phyloP scores from a whole-genome alignment of 805 yeast genomes.

The Candida montana region DNA sequence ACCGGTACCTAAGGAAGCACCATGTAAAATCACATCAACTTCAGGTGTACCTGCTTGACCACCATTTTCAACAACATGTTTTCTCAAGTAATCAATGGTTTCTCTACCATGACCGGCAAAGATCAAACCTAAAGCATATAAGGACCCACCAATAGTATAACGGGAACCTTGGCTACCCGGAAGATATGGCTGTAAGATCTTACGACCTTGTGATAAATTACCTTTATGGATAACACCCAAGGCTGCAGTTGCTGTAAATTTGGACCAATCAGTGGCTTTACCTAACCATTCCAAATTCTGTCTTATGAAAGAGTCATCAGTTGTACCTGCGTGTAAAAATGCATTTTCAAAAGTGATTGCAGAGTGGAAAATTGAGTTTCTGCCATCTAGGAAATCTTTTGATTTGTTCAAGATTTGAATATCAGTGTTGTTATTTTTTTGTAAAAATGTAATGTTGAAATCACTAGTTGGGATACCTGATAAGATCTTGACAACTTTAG shows the following conservation, averaged over 20 bases:
- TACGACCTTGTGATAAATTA: constrained; percentile 83
- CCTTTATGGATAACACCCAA: constrained; percentile 96
- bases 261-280: constrained; percentile 98
- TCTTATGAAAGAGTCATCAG: constrained; percentile 89
- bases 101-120: constrained; percentile 96
- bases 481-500: constrained; percentile 60
- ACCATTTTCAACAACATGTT: constrained; percentile 61
- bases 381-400: constrained; percentile 77
- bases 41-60: constrained; percentile 59
- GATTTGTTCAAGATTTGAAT: constrained; percentile 74
- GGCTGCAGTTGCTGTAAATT: constrained; percentile 96
- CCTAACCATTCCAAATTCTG: constrained; percentile 93
- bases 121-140: constrained; percentile 87
- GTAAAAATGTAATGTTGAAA: constrained; percentile 79
- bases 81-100: constrained; percentile 70
- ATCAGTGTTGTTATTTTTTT: constrained; percentile 85
- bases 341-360: constrained; percentile 95
- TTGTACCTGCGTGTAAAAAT: constrained; percentile 92
- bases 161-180: constrained; percentile 79
- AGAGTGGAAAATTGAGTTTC: constrained; percentile 90
- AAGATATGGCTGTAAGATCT: constrained; percentile 82
- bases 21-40: constrained; percentile 82
- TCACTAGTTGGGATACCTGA: constrained; percentile 95
- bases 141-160: constrained; percentile 92
- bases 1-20: constrained; percentile 93